Base-by-base conservation (phyloP, 177 flowering plant species). In the Telopea speciosissima region DNA sequence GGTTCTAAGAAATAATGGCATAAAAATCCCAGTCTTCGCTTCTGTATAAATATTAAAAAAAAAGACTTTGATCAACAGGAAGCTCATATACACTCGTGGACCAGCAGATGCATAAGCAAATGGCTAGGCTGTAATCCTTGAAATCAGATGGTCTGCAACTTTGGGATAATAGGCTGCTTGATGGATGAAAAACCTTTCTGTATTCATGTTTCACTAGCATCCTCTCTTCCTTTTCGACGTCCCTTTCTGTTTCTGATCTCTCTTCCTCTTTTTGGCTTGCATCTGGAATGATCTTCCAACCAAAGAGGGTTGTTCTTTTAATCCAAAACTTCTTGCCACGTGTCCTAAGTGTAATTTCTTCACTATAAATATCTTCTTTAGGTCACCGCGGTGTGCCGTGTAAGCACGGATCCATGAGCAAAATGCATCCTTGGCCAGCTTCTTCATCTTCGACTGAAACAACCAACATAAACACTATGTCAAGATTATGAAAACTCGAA, bases 371-470 rank as follows among this genome's bases (percentile, higher is more conserved):
- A 93, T 90, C 72, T 83, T 80, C 76, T 90, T 93, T 76, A 95
- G 86, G 69, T 90, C 98, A 7, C 97, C 98, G n/a, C 92, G 89
- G 69, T 93, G 98, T 4, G 97, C 97, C 28, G 96, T 85, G 74
- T 93, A 93, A 58, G 97, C 99, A 72, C 98, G 84, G 10, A 90
- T 84, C 99, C 99, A 93, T 59, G 97, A 90, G 76, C 91, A 83
- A 76, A 93, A 96, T 75, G 98, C 95, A 67, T 82, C 84, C 79
- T 88, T 82, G 22, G 96, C 97, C 66, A 90, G 76, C 66, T 77
- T 73, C 80, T 85, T 89, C 82, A 84, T 63, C 49, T 61, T 80
- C 61, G 82, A 74, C 90, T 89, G 83, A 63, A 65, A 81, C 26
- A 67, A 76, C 45, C 52, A 63, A 19, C 14, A 64, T 5, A 69